These are phyloP conservation scores for Aspergillus haitiensis DNA, from an alignment of 495 filamentous ascomycete species.

Conservation along the genomic window DNA sequence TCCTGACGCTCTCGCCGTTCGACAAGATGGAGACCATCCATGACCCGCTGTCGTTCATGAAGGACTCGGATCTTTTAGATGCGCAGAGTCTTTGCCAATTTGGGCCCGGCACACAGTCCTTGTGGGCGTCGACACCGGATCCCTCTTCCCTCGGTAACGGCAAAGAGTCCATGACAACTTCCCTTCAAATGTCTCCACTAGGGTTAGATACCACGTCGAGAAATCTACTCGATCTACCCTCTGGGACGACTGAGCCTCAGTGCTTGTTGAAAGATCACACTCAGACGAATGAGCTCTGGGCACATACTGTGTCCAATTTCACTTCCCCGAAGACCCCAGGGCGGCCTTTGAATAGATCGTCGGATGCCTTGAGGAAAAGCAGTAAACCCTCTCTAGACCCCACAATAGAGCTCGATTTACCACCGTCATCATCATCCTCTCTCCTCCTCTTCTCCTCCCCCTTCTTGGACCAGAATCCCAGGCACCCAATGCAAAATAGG, in stretches of 20 bases:
- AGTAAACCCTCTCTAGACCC: not conserved
- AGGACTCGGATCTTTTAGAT: not conserved
- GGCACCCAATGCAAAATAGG: not conserved
- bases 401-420: not conserved
- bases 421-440: not conserved
- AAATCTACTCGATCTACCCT: not conserved
- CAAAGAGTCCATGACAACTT: not conserved
- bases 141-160: not conserved
- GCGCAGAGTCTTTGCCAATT: not conserved
- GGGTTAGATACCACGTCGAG: not conserved
- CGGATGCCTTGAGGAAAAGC: not conserved
- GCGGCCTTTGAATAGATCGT: not conserved
- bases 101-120: not conserved
- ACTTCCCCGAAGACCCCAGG: not conserved
- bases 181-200: not conserved
- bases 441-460: not conserved
- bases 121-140: not conserved
- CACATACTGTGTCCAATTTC: not conserved
- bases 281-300: not conserved
- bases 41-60: not conserved
- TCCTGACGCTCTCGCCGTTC: not conserved
- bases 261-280: not conserved
- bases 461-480: not conserved
- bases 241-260: not conserved
- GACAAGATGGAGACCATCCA: not conserved